Evolutionary conservation across 2,329 filamentous ascomycete species (phyloP), one percentile per base, ranked within the genome.

Genomic region (Alternaria sp.): DNA sequence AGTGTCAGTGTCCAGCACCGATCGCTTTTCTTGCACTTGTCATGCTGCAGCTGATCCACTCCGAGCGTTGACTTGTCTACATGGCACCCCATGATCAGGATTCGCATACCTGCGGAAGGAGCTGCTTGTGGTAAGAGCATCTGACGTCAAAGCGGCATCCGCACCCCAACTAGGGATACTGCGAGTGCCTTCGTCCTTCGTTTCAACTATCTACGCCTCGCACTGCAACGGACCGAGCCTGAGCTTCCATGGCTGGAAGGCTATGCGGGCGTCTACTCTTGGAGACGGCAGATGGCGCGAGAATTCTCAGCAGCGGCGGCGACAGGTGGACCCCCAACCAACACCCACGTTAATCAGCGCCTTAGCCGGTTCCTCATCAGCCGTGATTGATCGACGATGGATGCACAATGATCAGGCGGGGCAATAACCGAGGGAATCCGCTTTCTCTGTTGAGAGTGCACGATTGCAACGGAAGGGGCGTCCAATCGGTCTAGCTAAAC

Each of bases 331-430:
- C 25, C 58, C 47, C 41, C 61, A 56, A 55, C 51, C 46, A 47
- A 33, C 23, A 63, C 30, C 26, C 61, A 21, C 45, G 51, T 60
- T 53, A 46, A 55, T 21, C 44, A 51, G 45, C 26, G 51, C 45
- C 60, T 51, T 45, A 56, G 61, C 57, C 51, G 50, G 49, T 43
- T 26, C 26, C n/a, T 60, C 37, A 53, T 55, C 60, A 55, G 49
- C 23, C 50, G 49, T 55, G 10, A 44, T 30, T 41, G 50, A 55
- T 60, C 49, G 49, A 63, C 41, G 30, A 37, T 54, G 18, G 21
- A n/a, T 11, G 30, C 12, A n/a, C 28, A 14, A 54, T 50, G 49
- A 58, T 46, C 8, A 55, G 18, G 49, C 25, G 33, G 30, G 56
- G 43, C 26, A 47, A 37, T 47, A 46, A 20, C 49, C 50, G 44